These are phyloP conservation scores for Lantana camara DNA, from an alignment of 257 asterid genomes.

Conservation along the genomic window DNA sequence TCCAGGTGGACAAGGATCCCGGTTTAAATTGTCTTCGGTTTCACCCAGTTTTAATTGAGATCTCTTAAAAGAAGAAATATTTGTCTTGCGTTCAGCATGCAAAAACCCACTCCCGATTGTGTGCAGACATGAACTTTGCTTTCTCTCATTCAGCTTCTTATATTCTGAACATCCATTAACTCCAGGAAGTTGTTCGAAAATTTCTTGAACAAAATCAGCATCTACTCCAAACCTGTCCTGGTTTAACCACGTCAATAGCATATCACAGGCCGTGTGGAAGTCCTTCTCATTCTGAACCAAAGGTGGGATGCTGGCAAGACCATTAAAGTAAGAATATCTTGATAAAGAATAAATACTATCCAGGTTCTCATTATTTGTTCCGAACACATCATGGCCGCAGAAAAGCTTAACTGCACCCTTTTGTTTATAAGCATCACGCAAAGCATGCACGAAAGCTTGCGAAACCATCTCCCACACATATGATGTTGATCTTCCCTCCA, in stretches of 20 bases:
- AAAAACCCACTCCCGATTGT: constrained; percentile 85
- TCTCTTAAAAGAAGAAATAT: constrained; percentile 40
- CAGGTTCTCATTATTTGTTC: constrained; percentile 33
- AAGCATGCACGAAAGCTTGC: constrained; percentile 46
- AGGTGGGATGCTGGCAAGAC: constrained; percentile 42
- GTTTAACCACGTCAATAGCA: constrained; percentile 68
- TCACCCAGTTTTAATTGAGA: constrained; percentile 38
- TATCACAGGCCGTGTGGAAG: constrained; percentile 54
- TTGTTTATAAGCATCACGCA: constrained; percentile 53
- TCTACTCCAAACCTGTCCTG: constrained; percentile 83
- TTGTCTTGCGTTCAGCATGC: constrained; percentile 58
- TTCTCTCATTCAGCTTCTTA: constrained; percentile 56
- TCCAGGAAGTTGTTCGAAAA: constrained; percentile 83
- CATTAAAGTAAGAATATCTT: constrained; percentile 56
- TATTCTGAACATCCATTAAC: constrained; percentile 63
- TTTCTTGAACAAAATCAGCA: constrained; percentile 85
- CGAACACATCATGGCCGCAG: constrained; percentile 59
- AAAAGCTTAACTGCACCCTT: constrained; percentile 65
- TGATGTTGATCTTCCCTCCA: constrained; percentile 68
- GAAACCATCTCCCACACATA: constrained; percentile 81
- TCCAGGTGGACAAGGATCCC: constrained; percentile 78
- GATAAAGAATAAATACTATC: constrained; percentile 51
- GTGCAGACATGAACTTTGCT: constrained; percentile 41
- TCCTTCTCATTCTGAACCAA: constrained; percentile 52
- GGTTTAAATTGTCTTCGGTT: constrained; percentile 32